These are phyloP conservation scores for Exophiala sp. DNA, from an alignment of 2,329 filamentous ascomycete species.

Conservation along the genomic window DNA sequence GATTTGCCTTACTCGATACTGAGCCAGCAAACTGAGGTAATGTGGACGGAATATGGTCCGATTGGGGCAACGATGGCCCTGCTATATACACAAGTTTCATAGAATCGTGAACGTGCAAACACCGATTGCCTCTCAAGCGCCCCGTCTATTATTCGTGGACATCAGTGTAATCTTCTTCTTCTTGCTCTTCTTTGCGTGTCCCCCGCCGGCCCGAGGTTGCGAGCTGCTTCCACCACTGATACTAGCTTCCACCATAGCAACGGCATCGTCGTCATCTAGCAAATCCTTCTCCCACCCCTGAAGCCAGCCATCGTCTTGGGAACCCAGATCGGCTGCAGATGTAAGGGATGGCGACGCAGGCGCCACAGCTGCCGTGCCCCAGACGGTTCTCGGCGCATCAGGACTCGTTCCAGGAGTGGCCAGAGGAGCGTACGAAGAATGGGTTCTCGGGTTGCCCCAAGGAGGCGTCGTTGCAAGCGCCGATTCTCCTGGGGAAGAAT, in stretches of 20 bases:
- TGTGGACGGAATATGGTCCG: background rate
- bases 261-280: constrained; percentile 54
- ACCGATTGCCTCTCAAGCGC: constrained; percentile 40
- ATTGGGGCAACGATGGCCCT: background rate
- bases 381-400: constrained; percentile 70
- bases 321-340: constrained; percentile 35
- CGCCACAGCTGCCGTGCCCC: constrained; percentile 74
- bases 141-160: constrained; percentile 58
- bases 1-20: too few relatives aligned
- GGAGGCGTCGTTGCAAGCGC: constrained; percentile 40
- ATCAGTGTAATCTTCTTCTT: constrained; percentile 63
- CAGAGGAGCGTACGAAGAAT: constrained; percentile 48
- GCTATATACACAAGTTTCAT: constrained; percentile 4
- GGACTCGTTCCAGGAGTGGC: constrained; percentile 78
- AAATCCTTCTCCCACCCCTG: constrained; percentile 76
- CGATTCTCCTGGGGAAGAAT: constrained; percentile 29
- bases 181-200: constrained; percentile 47
- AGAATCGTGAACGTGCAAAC: background rate
- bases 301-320: constrained; percentile 73
- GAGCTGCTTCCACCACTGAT: constrained; percentile 28
- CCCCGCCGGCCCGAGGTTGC: constrained; percentile 16
- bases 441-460: constrained; percentile 34
- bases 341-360: constrained; percentile 51
- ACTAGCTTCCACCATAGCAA: constrained; percentile 45
- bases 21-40: too few relatives aligned